Conservation (phyloP, 2,329 filamentous ascomycete genomes). For the Fusarium poae region DNA sequence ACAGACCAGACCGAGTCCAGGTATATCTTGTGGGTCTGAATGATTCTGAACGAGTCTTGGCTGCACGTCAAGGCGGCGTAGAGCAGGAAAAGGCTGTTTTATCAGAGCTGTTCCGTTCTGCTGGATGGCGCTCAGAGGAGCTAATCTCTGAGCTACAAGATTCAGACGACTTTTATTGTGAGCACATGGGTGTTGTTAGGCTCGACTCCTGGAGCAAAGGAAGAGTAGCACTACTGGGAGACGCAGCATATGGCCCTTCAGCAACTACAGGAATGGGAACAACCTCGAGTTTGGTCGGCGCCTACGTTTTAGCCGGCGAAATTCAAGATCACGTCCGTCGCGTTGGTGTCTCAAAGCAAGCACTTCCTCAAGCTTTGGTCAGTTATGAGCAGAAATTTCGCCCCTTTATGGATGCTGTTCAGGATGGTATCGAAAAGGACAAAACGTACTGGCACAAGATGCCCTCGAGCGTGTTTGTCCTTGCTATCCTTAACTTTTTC, state of each 20-base stretch:
- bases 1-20: background rate
- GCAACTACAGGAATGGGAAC: conserved; percentile 65
- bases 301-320: conserved; percentile 70
- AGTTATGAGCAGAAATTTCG: background rate
- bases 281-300: conserved; percentile 61
- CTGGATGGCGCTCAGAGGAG: background rate
- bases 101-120: background rate
- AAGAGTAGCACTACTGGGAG: conserved; percentile 65
- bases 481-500: background rate
- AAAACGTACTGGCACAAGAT: conserved; percentile 2
- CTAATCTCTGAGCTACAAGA: conserved; percentile 16
- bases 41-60: background rate
- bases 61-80: background rate
- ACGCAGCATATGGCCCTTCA: conserved; percentile 65
- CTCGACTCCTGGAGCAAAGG: conserved; percentile 59
- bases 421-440: conserved; percentile 3
- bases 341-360: background rate
- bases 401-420: conserved; percentile 1
- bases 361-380: background rate
- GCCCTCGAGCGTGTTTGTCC: background rate
- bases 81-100: background rate
- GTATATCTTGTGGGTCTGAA: background rate
- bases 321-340: conserved; percentile 1
- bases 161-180: conserved; percentile 61
- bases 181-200: background rate